Conservation (phyloP, 257 asterid genomes). For the Echium plantagineum region DNA sequence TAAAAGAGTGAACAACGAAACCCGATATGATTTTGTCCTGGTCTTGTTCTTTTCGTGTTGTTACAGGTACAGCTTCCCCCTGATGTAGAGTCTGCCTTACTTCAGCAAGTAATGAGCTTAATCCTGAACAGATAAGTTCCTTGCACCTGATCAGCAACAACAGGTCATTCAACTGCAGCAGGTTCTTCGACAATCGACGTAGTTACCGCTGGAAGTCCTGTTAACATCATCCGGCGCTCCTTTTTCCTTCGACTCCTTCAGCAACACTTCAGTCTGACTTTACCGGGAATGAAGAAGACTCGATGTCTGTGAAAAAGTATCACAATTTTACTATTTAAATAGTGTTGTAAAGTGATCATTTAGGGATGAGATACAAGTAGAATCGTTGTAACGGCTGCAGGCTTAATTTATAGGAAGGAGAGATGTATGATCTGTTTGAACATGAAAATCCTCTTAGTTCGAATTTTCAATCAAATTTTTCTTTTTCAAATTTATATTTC, state of each 20-base stretch:
- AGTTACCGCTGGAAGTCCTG: constrained; percentile 1
- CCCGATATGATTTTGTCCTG: background rate
- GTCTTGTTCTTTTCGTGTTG: background rate
- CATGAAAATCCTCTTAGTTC: no score
- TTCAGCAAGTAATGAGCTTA: constrained; percentile 68
- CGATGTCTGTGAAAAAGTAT: background rate
- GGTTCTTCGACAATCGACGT: constrained; percentile 69
- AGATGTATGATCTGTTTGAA: background rate
- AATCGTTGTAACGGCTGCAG: background rate
- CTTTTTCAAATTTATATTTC: no score
- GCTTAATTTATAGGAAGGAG: background rate
- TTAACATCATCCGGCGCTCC: background rate
- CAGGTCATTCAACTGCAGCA: constrained; percentile 83
- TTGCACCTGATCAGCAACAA: constrained; percentile 82
- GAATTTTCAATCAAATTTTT: no score
- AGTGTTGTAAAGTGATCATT: background rate
- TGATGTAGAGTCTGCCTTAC: constrained; percentile 56
- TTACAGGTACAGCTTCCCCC: constrained; percentile 46
- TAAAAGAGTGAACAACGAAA: background rate
- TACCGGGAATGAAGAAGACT: no score
- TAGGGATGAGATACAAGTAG: background rate
- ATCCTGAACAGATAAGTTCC: constrained; percentile 65
- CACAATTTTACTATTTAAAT: background rate
- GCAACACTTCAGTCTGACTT: no score
- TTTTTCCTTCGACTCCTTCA: background rate